These are phyloP conservation scores for Penstemon barbatus DNA, from an alignment of 257 asterid species.

Conservation along the genomic window DNA sequence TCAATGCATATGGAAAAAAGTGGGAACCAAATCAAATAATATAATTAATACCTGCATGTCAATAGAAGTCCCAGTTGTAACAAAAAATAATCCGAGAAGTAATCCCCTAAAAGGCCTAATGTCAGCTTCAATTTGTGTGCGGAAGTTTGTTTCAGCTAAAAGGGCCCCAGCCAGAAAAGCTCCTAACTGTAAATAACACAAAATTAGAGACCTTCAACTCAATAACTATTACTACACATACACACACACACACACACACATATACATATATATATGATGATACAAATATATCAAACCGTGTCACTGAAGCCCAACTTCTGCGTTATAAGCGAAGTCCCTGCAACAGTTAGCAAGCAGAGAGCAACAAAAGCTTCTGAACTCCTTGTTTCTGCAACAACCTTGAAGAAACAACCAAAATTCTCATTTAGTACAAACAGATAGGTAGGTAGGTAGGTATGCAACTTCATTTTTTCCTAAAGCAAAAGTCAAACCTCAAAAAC, in stretches of 20 bases:
- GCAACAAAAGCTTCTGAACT: constrained; percentile 99
- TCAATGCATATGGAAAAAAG: background rate
- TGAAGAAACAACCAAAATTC: constrained; percentile 37
- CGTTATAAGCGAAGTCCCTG: constrained; percentile 93
- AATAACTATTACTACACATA: constrained; percentile 13
- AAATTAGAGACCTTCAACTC: constrained; percentile 26
- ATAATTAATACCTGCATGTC: constrained; percentile 69
- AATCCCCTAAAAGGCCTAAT: constrained; percentile 98
- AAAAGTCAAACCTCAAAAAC: constrained; percentile 75
- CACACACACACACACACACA: too few relatives aligned
- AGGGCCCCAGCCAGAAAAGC: constrained; percentile 97
- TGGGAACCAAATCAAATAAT: background rate
- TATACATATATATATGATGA: constrained; percentile 24
- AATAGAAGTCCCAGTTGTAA: constrained; percentile 95
- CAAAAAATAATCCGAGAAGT: constrained; percentile 94
- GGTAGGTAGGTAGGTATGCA: constrained; percentile 8
- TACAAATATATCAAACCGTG: constrained; percentile 62
- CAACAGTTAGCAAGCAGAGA: constrained; percentile 93
- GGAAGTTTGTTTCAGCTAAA: constrained; percentile 93
- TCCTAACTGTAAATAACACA: constrained; percentile 68
- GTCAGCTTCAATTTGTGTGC: constrained; percentile 99
- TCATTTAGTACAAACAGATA: constrained; percentile 9
- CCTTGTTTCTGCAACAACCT: constrained; percentile 97
- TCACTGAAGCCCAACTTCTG: constrained; percentile 97
- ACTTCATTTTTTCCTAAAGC: constrained; percentile 20